Evolutionary conservation across 2,329 filamentous ascomycete species (phyloP).

Genomic region (Lachnellula arida): DNA sequence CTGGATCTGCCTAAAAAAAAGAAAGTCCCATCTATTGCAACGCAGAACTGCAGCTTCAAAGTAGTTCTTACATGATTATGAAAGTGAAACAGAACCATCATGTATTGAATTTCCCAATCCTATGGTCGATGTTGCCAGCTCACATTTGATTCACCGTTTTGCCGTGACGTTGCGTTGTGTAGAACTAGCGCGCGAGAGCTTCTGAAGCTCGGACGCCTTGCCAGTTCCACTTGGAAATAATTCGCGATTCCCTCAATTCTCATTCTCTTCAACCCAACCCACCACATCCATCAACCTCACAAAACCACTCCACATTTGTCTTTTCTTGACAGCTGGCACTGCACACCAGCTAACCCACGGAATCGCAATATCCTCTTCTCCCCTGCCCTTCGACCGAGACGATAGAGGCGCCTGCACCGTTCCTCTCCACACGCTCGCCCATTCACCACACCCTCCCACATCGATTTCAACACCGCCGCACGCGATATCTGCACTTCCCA

Average conservation of each 20-base stretch:
- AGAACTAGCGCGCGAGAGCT: conserved; percentile 1
- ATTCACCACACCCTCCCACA: conserved; percentile 10
- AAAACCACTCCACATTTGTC: background rate
- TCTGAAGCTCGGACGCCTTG: conserved; percentile 2
- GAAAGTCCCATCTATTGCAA: too few relatives aligned
- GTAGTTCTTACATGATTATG: too few relatives aligned
- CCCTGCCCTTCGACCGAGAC: conserved; percentile 19
- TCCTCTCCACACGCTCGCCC: conserved; percentile 28
- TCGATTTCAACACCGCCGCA: background rate
- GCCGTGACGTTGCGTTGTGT: too few relatives aligned
- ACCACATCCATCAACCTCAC: conserved; percentile 2
- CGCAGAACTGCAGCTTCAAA: too few relatives aligned
- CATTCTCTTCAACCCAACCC: conserved; percentile 5
- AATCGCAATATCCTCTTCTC: background rate
- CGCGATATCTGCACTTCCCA: background rate
- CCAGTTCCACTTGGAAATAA: background rate
- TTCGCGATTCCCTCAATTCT: conserved; percentile 10
- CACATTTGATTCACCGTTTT: too few relatives aligned
- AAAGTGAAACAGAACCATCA: too few relatives aligned
- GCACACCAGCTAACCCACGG: conserved; percentile 13
- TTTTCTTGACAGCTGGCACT: conserved; percentile 20
- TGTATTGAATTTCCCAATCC: too few relatives aligned
- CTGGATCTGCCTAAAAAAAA: too few relatives aligned
- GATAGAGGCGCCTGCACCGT: conserved; percentile 34
- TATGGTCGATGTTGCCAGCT: too few relatives aligned